Base-by-base conservation (phyloP, 2,329 filamentous ascomycete species). In the Ophiostoma populinum region DNA sequence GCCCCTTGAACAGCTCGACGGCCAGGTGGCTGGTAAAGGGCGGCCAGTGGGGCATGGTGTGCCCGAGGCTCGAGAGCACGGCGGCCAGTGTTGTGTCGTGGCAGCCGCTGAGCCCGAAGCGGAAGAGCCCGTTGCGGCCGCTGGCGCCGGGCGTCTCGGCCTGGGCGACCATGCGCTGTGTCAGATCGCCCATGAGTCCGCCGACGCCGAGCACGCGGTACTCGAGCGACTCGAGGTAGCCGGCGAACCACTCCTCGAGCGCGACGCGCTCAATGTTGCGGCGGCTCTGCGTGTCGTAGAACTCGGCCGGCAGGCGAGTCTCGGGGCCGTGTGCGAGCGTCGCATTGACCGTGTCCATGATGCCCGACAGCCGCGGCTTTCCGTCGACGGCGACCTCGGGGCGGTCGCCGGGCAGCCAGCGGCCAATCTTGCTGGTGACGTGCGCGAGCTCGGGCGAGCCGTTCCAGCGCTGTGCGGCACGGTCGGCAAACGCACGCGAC, bases 341-440 rank as follows among this genome's bases (percentile, higher is more conserved):
- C 6, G 82, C 73, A 51, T 94, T 95, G 49, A 95, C 69, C 0
- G 82, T 90, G 56, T 98, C 90, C 79, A 92, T 83, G 47, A 98
- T 78, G 35, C 90, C 90, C 6, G 75, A 85, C 10, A 95, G 63
- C 29, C 86, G 67, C 1, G 90, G 90, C 40, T 77, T 76, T 1
- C 75, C 76, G 53, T 94, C 85, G 7, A 95, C 81, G 18, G 79
- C 80, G 7, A 94, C 75, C 25, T 66, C 64, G 9, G 67, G 67
- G 20, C 62, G 65, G 24, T 65, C 64, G 7, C 72, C 64, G 0
- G 83, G 82, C 80, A 95, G 92, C 72, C 79, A 92, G 52, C 80
- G 83, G 24, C 78, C 74, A 36, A 86, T 73, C 40, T 80, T 57
- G 40, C 69, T 75, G 47, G 79, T 85, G 17, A 94, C 59, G 51